These are phyloP conservation scores for Zygosaccharomyces bailii DNA, from an alignment of 805 yeast genomes.

Conservation along the genomic window DNA sequence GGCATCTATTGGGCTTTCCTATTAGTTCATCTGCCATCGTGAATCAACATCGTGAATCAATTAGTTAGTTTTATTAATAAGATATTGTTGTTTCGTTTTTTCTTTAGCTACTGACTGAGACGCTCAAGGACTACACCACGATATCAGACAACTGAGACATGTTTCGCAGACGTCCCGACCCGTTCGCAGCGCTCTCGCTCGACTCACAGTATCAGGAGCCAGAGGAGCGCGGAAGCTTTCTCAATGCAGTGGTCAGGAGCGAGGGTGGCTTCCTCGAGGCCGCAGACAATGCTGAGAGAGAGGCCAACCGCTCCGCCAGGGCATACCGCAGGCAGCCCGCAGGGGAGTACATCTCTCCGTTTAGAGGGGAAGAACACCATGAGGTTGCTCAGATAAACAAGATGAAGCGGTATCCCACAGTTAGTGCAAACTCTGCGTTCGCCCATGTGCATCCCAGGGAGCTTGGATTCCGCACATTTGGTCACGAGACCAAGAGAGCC, in stretches of 20 bases:
- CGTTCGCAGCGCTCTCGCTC: background rate
- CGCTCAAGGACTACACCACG: background rate
- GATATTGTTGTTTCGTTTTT: no score
- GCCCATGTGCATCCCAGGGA: conserved; percentile 22
- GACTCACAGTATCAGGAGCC: conserved; percentile 1
- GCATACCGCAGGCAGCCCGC: background rate
- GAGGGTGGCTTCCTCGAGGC: background rate
- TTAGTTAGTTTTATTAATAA: no score
- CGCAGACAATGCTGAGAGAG: conserved; percentile 1
- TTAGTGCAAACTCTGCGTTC: conserved; percentile 27
- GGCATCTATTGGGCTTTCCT: no score
- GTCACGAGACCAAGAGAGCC: conserved; percentile 22
- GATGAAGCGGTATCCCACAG: conserved; percentile 28
- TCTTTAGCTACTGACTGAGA: no score
- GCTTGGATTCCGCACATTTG: conserved; percentile 27
- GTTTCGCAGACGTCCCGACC: conserved; percentile 8
- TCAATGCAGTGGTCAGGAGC: conserved; percentile 12
- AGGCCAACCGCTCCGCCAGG: conserved; percentile 1
- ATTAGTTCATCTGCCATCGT: no score
- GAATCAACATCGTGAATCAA: no score
- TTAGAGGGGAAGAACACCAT: conserved; percentile 17
- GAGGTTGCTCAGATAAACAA: conserved; percentile 19
- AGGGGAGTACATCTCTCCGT: conserved; percentile 22
- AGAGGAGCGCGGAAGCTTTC: conserved; percentile 10
- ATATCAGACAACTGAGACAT: background rate